These are phyloP conservation scores for Ophiostoma angusticollis DNA, from an alignment of 2,329 filamentous ascomycete species.

Conservation along the genomic window DNA sequence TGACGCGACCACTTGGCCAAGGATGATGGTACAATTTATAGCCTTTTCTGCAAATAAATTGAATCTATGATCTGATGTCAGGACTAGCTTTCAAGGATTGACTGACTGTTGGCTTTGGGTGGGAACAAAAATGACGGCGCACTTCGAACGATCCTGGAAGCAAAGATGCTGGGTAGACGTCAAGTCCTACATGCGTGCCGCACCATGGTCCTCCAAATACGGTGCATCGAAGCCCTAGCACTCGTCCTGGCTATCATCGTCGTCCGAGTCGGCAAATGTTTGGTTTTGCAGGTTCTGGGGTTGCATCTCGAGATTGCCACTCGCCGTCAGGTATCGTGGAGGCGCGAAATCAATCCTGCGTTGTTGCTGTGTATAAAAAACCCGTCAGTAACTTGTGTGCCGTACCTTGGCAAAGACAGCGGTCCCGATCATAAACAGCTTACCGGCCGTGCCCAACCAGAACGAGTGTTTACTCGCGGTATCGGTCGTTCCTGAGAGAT, in stretches of 20 bases:
- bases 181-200: too few relatives aligned
- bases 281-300: neutral
- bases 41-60: too few relatives aligned
- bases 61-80: too few relatives aligned
- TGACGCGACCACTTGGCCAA: too few relatives aligned
- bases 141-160: too few relatives aligned
- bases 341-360: slow-evolving; percentile 6
- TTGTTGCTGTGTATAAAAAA: neutral
- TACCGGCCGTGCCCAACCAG: slow-evolving; percentile 14
- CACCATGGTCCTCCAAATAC: too few relatives aligned
- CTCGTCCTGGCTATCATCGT: slow-evolving; percentile 12
- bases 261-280: slow-evolving; percentile 9
- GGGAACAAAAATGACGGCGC: too few relatives aligned
- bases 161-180: too few relatives aligned
- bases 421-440: neutral
- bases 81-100: too few relatives aligned
- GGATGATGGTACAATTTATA: too few relatives aligned
- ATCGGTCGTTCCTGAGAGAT: neutral
- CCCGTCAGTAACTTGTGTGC: too few relatives aligned
- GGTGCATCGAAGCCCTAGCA: slow-evolving; percentile 6
- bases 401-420: slow-evolving; percentile 3
- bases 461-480: neutral
- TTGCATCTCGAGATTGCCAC: neutral
- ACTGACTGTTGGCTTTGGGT: too few relatives aligned
- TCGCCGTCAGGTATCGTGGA: slow-evolving; percentile 8